Evolutionary conservation across 805 yeast genomes (phyloP).

Genomic region (Candida piceae): DNA sequence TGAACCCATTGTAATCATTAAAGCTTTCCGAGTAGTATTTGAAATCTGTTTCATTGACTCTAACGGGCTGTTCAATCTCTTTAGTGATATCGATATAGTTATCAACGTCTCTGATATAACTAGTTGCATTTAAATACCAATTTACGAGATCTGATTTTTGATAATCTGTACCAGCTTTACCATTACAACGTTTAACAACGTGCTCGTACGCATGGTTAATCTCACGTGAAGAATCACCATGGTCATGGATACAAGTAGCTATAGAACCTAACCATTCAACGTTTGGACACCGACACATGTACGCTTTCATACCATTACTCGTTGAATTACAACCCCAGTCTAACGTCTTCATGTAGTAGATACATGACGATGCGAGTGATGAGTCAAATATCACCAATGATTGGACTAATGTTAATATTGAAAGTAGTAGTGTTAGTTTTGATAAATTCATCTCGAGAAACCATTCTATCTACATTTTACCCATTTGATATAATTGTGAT

Average conservation of each 20-base stretch:
- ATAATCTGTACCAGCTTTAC: constrained; percentile 31
- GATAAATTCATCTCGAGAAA: background rate
- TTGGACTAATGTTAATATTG: background rate
- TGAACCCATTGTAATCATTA: constrained; percentile 33
- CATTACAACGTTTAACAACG: constrained; percentile 31
- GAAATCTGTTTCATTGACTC: constrained; percentile 28
- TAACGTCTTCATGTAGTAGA: constrained; percentile 33
- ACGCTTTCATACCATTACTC: constrained; percentile 29
- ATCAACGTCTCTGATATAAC: constrained; percentile 28
- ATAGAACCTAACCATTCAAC: constrained; percentile 41
- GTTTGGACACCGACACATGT: constrained; percentile 38
- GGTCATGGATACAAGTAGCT: constrained; percentile 35
- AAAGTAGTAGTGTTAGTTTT: background rate
- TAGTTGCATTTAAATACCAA: constrained; percentile 29
- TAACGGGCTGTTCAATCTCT: constrained; percentile 30
- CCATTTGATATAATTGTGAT: no score
- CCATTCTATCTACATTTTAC: background rate
- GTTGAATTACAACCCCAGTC: constrained; percentile 41
- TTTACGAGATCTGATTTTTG: constrained; percentile 30
- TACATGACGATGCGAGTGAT: constrained; percentile 36
- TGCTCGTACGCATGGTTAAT: constrained; percentile 37
- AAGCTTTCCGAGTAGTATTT: constrained; percentile 31
- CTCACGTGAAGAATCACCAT: constrained; percentile 26
- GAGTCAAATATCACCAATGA: constrained; percentile 27
- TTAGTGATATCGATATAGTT: constrained; percentile 14